Conservation (phyloP, 768 basidiomycete genomes). For the Trametes elegans region DNA sequence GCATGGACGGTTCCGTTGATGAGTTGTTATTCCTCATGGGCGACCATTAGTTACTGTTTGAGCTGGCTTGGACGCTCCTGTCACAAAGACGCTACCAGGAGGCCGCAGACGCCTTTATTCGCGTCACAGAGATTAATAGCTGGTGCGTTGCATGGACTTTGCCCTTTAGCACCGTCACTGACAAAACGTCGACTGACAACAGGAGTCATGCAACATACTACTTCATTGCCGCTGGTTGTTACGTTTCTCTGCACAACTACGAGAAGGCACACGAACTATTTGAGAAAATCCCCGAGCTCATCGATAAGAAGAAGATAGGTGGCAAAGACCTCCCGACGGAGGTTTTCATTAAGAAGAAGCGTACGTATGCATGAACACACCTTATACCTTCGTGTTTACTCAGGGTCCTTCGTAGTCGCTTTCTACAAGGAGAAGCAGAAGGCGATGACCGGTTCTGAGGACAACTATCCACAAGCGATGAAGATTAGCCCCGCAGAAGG, state of each 20-base stretch:
- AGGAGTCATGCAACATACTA: slow-evolving; percentile 82
- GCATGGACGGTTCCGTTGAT: neutral
- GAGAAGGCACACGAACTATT: slow-evolving; percentile 59
- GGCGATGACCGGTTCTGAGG: slow-evolving; percentile 50
- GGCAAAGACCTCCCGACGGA: slow-evolving; percentile 76
- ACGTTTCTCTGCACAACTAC: slow-evolving; percentile 53
- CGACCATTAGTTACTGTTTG: too few relatives aligned
- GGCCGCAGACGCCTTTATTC: slow-evolving; percentile 63
- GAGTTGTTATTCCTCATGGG: slow-evolving; percentile 49
- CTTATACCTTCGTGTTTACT: neutral
- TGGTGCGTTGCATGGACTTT: slow-evolving; percentile 46
- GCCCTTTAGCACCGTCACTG: too few relatives aligned
- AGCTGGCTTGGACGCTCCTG: slow-evolving; percentile 75
- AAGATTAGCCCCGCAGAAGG: slow-evolving; percentile 72
- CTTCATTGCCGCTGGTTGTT: slow-evolving; percentile 76
- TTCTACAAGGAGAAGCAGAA: slow-evolving; percentile 73
- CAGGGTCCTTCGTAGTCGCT: slow-evolving; percentile 44
- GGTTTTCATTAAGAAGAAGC: slow-evolving; percentile 72
- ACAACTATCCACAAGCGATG: slow-evolving; percentile 50
- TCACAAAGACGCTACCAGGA: slow-evolving; percentile 63
- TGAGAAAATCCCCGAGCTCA: slow-evolving; percentile 56
- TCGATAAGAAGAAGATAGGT: slow-evolving; percentile 59
- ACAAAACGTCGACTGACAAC: too few relatives aligned
- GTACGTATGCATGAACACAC: slow-evolving; percentile 38
- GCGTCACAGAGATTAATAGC: slow-evolving; percentile 62